Percentiles rank a stretch among this genome's conserved stretches.
These are phyloP conservation scores for Diplodia mutila DNA, from an alignment of 2,329 filamentous ascomycete genomes.

Conservation along the genomic window DNA sequence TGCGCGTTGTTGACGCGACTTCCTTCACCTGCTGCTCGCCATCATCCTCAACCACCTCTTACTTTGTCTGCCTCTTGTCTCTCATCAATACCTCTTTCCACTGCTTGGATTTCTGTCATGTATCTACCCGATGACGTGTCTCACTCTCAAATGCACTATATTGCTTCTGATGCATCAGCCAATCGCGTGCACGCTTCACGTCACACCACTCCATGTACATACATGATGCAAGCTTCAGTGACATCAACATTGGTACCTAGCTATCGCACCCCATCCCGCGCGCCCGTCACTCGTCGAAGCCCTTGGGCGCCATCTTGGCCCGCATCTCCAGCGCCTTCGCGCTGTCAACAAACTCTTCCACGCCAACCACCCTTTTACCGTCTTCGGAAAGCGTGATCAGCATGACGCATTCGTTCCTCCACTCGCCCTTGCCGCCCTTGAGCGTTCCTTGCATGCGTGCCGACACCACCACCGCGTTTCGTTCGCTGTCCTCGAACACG, in stretches of 20 bases:
- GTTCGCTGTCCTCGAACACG: constrained; percentile 39
- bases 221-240: neutral
- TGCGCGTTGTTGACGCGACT: neutral
- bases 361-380: constrained; percentile 30
- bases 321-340: constrained; percentile 38
- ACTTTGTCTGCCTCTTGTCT: neutral
- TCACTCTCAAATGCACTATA: too few species aligned
- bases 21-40: neutral
- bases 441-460: constrained; percentile 40
- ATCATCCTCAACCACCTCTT: neutral
- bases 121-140: neutral
- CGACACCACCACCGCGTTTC: constrained; percentile 44
- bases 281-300: constrained; percentile 1
- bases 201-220: neutral
- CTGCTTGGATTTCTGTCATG: neutral
- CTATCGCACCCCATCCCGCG: too few species aligned
- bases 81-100: neutral
- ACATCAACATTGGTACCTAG: neutral
- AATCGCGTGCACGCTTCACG: neutral
- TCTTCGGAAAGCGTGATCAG: constrained; percentile 28
- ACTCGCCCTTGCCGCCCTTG: constrained; percentile 30
- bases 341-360: constrained; percentile 50
- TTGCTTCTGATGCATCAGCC: neutral
- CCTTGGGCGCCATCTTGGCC: constrained; percentile 39
- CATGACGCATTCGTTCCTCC: constrained; percentile 32